phyloP scores from a whole-genome alignment of 2,329 filamentous ascomycete species.

The Monosporascus sp. region DNA sequence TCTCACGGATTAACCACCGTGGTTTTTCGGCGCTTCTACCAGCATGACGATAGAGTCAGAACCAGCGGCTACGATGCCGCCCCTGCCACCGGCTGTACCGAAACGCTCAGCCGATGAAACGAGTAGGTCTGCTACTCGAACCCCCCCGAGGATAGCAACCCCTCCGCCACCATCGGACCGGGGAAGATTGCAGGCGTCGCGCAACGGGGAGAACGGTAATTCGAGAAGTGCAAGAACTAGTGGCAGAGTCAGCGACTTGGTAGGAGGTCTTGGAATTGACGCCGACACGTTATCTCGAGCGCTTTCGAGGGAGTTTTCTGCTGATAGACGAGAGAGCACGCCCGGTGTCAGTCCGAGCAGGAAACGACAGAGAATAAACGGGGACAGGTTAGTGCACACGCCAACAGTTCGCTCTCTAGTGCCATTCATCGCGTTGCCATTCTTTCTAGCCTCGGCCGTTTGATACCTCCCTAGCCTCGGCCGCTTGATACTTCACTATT shows the following conservation, averaged over 20 bases:
- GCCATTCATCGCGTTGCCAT: background rate
- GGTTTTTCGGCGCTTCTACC: constrained; percentile 6
- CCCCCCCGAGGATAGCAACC: constrained; percentile 35
- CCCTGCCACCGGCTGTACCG: constrained; percentile 11
- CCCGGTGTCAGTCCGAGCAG: constrained; percentile 50
- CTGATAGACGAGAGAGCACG: constrained; percentile 46
- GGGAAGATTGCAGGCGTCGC: constrained; percentile 36
- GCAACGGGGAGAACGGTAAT: constrained; percentile 31
- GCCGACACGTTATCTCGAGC: constrained; percentile 46
- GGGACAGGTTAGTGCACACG: constrained; percentile 47
- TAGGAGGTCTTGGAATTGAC: constrained; percentile 38
- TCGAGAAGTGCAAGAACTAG: constrained; percentile 29
- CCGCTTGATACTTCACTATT: background rate
- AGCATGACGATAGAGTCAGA: constrained; percentile 32
- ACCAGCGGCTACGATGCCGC: constrained; percentile 15
- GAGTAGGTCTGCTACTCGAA: constrained; percentile 27
- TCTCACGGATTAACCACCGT: constrained; percentile 8
- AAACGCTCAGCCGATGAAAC: constrained; percentile 30
- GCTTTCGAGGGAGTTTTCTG: constrained; percentile 46
- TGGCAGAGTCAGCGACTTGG: constrained; percentile 30
- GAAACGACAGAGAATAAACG: constrained; percentile 56
- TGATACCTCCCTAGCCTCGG: background rate
- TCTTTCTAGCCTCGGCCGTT: background rate
- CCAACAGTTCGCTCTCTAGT: background rate
- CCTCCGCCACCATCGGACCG: constrained; percentile 41